Percentiles rank a stretch among this genome's conserved stretches.
These are phyloP conservation scores for Fulvia fulva DNA, from an alignment of 2,329 filamentous ascomycete genomes.

Conservation along the genomic window DNA sequence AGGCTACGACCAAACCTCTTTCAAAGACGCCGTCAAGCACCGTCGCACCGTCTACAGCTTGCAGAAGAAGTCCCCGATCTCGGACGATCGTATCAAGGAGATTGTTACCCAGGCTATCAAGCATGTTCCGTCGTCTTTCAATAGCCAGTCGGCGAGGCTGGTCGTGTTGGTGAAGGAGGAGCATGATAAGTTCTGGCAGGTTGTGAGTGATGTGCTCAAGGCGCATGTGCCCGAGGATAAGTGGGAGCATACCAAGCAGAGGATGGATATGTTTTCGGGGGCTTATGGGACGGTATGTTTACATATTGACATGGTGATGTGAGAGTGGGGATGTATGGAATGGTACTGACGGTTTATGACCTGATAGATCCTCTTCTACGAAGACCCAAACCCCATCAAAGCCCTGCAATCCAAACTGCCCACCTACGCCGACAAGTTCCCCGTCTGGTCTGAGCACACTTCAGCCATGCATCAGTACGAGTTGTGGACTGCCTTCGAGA, in stretches of 20 bases:
- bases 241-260: conserved; percentile 53
- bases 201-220: conserved; percentile 62
- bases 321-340: no score
- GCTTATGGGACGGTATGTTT: conserved; percentile 69
- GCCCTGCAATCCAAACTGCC: conserved; percentile 65
- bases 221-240: conserved; percentile 62
- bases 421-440: conserved; percentile 75
- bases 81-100: conserved; percentile 66
- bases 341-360: neutral
- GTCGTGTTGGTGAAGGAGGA: conserved; percentile 76
- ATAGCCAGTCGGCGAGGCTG: conserved; percentile 76
- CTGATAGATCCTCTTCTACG: conserved; percentile 77
- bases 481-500: conserved; percentile 76
- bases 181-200: conserved; percentile 84
- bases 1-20: conserved; percentile 37
- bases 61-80: conserved; percentile 60
- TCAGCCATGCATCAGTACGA: conserved; percentile 78
- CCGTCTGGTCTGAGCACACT: conserved; percentile 69
- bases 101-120: conserved; percentile 59
- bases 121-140: conserved; percentile 77
- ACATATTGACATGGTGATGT: no score
- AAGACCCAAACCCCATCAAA: conserved; percentile 66
- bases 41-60: conserved; percentile 57
- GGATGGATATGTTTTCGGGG: conserved; percentile 59
- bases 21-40: conserved; percentile 62